Evolutionary conservation across 116 monocot species (phyloP), one percentile per base, ranked within the genome.

Genomic region (Cymodocea nodosa): DNA sequence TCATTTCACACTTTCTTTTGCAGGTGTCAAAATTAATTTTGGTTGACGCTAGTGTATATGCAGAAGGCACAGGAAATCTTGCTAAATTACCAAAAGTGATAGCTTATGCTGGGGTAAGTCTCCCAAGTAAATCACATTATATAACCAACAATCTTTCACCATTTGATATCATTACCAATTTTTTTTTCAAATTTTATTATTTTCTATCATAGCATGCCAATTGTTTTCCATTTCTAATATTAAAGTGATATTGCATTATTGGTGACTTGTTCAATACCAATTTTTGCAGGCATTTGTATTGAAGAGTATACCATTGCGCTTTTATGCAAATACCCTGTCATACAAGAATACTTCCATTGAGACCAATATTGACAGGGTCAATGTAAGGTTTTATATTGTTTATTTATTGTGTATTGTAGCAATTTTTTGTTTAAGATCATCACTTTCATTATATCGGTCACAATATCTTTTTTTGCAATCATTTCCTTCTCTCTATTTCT

Each of bases 101-200:
- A 55, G 87, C 95, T 72, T 87, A 90, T 87, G 78, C 85, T 75
- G 90, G 85, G 75, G 95, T 94, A 62, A 87, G 80, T 69, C 39
- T 23, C 35, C 66, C 50, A 15, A 40, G 16, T 39, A 18, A 25
- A 8, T 50, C 60, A 5, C 0, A 12, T 23, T 59, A 6, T 49
- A 25, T 12, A 25, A 35, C n/a, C 40, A 37, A 6, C 35, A 17
- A 16, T 20, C 35, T 63, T 40, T 44, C 44, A 9, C 11, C 14
- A 16, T 66, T 34, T 17, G 35, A 60, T 60, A 35, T 60, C 16
- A 3, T 35, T 52, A 5, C 15, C 51, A 51, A 12, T 12, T 2
- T 44, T 44, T 44, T 66, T 15, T 16, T 18, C 30, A 30, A 5
- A 12, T 13, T 35, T 35, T 56, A 3, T 49, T 15, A 11, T 56